Base-by-base conservation (phyloP, 331 rosid species). In the Pyrus hybrid region DNA sequence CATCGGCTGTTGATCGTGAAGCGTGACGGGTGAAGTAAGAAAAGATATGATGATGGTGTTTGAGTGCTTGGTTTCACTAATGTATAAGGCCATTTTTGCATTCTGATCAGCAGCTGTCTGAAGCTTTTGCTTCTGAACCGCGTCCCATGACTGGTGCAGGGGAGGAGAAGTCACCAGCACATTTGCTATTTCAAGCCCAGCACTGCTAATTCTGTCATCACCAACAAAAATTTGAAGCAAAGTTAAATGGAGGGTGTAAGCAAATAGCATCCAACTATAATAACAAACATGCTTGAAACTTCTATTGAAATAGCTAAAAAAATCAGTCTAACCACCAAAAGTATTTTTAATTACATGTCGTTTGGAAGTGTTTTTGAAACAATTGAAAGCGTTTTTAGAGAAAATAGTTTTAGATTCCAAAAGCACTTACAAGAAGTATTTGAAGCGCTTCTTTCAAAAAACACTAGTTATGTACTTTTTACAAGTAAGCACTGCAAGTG, bases 171-270 rank as follows among this genome's bases (percentile, higher is more conserved):
- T 66, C 22, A 82, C 80, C 20, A 75, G 54, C 30, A 78, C 69
- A 25, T 58, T 47, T 13, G 81, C 91, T 17, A 53, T 29, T 61
- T 72, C 84, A 0, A 71, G 45, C 23, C 91, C 90, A 45, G 53
- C 53, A 68, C 75, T 63, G 84, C 87, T 80, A 74, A 87, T 84
- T 33, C 88, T 91, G 82, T 64, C 41, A 58, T 0, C 21, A 73
- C 54, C 41, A 56, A n/a, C 28, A 69, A 63, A 43, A 53, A 30
- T 1, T 12, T 75, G 11, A 67, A 13, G 28, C 5, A 7, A 20
- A 20, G 43, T 37, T 21, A 21, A 62, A 25, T 10, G 16, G 2
- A 23, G 32, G 1, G 7, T 21, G 29, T 13, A 23, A 33, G 30
- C 6, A 13, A 41, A 45, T 0, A 5, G 0, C 18, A 45, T 2